Base-by-base conservation (phyloP, 1,284 basidiomycete genomes). In the Puccinia horiana region DNA sequence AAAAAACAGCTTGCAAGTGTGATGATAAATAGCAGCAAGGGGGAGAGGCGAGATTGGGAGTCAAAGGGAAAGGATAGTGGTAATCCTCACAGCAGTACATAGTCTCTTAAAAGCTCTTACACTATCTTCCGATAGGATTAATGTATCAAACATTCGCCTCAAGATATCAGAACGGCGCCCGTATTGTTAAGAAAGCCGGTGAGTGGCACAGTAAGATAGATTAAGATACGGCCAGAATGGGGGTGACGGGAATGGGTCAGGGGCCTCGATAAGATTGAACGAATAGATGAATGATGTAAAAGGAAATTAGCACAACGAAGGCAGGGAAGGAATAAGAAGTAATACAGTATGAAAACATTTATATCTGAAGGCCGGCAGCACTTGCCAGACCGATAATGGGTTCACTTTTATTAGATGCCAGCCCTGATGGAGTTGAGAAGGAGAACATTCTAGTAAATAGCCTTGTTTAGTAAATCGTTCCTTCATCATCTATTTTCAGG, bases 401-500 rank as follows among this genome's bases (percentile, higher is more conserved):
- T 73, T 49, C 70, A 52, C 47, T 73, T 73, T 52, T 20, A 16
- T 20, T 37, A 14, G 29, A 72, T 29, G 47, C 0, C 26, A 72
- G 26, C 70, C 32, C 70, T 44, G 40, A 47, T 69, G 14, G 29
- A 49, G 29, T 52, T 54, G n/a, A 73, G 37, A 52, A 73, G 47
- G 49, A 54, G 47, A 35, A 40, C 32, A 54, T 35, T 73, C 70
- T 54, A 73, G 42, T 40, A 49, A n/a, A 29, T 58, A 37, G 54
- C 42, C 37, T 26, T 58, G 32, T 56, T 65, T 61, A 80, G 69
- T 72, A 80, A 23, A 54, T 44, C 26, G 79, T 81, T 32, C 79
- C 79, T 65, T 81, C 79, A 67, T 81, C 79, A 52, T 81, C 79
- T 63, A 81, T 81, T 54, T 81, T 81, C 14, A 81, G 72, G 18